A percentile compares a stretch with the other conserved stretches of the same genome.
phyloP scores from a whole-genome alignment of 495 filamentous ascomycete species.

The Entonaema liquescens region DNA sequence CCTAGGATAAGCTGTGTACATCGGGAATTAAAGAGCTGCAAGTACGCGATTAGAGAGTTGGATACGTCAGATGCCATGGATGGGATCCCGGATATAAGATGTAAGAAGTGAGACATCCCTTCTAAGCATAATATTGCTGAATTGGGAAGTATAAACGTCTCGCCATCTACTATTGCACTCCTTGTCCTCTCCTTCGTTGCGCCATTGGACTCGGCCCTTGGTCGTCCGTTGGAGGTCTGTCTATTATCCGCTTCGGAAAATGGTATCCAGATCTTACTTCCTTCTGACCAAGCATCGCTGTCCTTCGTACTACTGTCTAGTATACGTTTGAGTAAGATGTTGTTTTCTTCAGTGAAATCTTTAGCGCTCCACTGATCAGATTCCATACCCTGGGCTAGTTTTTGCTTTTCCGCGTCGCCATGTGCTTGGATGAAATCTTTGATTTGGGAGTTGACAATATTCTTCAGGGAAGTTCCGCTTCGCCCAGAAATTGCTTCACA shows the following conservation, averaged over 20 bases:
- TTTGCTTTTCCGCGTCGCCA: slow-evolving; percentile 78
- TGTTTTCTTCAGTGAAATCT: slow-evolving; percentile 79
- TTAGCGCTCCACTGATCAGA: slow-evolving; percentile 88
- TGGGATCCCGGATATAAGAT: slow-evolving; percentile 83
- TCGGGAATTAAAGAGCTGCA: slow-evolving; percentile 92
- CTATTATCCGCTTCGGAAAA: slow-evolving; percentile 51
- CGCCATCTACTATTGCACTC: slow-evolving; percentile 81
- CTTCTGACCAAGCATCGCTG: slow-evolving; percentile 74
- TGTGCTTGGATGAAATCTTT: slow-evolving; percentile 83
- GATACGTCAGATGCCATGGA: slow-evolving; percentile 88
- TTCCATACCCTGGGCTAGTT: slow-evolving; percentile 85
- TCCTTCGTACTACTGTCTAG: slow-evolving; percentile 84
- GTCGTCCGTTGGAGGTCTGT: slow-evolving; percentile 41
- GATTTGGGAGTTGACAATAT: slow-evolving; percentile 89
- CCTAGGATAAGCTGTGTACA: slow-evolving; percentile 94
- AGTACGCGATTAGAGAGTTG: slow-evolving; percentile 66
- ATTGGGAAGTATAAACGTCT: slow-evolving; percentile 84
- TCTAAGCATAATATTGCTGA: slow-evolving; percentile 81
- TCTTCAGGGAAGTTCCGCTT: slow-evolving; percentile 83
- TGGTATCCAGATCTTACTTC: slow-evolving; percentile 75
- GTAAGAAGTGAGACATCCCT: slow-evolving; percentile 82
- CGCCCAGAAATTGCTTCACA: slow-evolving; percentile 95
- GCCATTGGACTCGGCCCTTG: slow-evolving; percentile 58
- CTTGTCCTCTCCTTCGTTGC: slow-evolving; percentile 71
- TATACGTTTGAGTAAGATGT: slow-evolving; percentile 69